Base-by-base conservation (phyloP, 169 alveolate genomes). In the Plasmodium gaboni region DNA sequence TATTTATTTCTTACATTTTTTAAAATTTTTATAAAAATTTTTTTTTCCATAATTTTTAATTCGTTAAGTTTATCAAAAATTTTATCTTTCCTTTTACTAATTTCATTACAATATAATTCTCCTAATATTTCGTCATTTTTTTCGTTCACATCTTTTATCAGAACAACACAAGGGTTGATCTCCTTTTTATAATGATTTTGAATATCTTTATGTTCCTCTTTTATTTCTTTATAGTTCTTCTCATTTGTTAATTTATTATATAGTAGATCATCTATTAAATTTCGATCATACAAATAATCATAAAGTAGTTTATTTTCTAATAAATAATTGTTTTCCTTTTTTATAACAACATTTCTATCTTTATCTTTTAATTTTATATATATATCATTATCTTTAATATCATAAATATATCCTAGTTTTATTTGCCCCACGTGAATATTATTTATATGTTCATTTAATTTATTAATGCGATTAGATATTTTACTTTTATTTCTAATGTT, bases 1-100 rank as follows among this genome's bases (percentile, higher is more conserved):
- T 86, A 86, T 71, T 86, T 86, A 71, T 86, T 86, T 55, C 87
- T 86, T 70, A 86, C 67, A 86, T 70, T 86, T 61, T 86, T 86
- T 42, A 86, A 26, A 69, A 86, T 72, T 86, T 86, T 71, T 19
- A 86, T 86, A 46, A 71, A 71, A 50, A 86, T 86, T 59, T 53
- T 69, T 63, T 86, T 70, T 71, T 72, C 92, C 22, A 65, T 44
- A 70, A 26, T 61, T 61, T 86, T 86, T 67, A 86, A n/a, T 44
- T 86, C 92, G 3, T 59, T 60, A 9, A 86, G 51, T 59, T 86
- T 86, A 32, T 86, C 76, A 73, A 70, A 86, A 60, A 86, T 86
- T 61, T 48, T 86, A n/a, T 86, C 92, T 38, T 86, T 86, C 19
- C 92, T 69, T 46, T 86, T 86, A 38, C 57, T 72, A 24, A 86